phyloP scores from a whole-genome alignment of 2,329 filamentous ascomycete species.

The Fusarium sororula region DNA sequence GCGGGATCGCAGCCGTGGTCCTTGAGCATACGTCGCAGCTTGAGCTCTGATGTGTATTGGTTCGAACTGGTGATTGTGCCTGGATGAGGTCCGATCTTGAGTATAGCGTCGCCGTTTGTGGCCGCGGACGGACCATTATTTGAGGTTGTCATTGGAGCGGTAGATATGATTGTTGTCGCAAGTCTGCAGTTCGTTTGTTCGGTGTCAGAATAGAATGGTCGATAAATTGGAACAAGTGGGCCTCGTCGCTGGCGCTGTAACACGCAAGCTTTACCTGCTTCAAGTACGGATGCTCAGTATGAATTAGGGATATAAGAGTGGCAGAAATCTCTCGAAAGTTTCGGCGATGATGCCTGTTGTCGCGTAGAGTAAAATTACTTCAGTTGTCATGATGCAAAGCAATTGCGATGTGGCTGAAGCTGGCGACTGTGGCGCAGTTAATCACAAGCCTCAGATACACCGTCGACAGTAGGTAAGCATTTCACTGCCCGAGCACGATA shows the following conservation, averaged over 20 bases:
- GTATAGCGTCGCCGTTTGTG: conserved; percentile 28
- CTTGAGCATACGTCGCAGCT: conserved; percentile 76
- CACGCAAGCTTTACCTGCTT: accelerated
- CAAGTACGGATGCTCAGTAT: neutral
- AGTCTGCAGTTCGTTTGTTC: neutral
- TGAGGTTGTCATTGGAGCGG: conserved; percentile 16
- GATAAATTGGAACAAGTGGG: neutral
- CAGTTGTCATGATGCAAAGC: neutral
- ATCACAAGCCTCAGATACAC: neutral
- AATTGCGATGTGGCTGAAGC: conserved; percentile 28
- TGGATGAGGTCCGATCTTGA: conserved; percentile 54
- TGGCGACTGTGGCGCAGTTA: conserved; percentile 5
- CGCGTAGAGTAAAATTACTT: neutral
- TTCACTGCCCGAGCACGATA: neutral
- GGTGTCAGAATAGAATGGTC: neutral
- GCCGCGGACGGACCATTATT: conserved; percentile 11
- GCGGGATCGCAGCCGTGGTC: conserved; percentile 77
- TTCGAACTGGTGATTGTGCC: conserved; percentile 61
- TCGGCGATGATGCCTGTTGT: neutral
- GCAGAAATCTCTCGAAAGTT: neutral
- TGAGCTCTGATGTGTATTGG: conserved; percentile 85
- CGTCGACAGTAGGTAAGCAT: too few relatives aligned
- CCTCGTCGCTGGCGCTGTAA: too few relatives aligned
- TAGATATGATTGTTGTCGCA: neutral
- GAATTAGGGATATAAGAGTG: neutral